These are phyloP conservation scores for Calcarisporium arbuscula DNA, from an alignment of 2,329 filamentous ascomycete genomes.

Conservation along the genomic window DNA sequence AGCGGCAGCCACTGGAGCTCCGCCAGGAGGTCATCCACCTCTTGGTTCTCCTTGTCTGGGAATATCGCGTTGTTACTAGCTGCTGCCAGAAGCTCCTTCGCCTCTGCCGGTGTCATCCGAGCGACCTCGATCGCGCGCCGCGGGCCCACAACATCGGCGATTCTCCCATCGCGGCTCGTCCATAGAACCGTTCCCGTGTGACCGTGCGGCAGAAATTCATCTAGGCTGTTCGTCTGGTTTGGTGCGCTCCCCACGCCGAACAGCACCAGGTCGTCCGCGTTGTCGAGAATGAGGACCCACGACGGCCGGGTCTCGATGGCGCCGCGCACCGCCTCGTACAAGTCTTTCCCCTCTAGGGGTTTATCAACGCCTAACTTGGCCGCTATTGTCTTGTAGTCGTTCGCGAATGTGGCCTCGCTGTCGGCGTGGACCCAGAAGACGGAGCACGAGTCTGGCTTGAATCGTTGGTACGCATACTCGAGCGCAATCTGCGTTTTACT, in stretches of 20 bases:
- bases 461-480: conserved; percentile 23
- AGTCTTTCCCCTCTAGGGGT: conserved; percentile 13
- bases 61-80: not conserved
- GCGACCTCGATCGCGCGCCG: conserved; percentile 16
- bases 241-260: conserved; percentile 13
- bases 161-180: conserved; percentile 23
- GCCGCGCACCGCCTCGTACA: conserved; percentile 12
- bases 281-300: conserved; percentile 27
- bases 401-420: conserved; percentile 21
- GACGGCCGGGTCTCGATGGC: conserved; percentile 9
- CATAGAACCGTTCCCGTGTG: conserved; percentile 21
- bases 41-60: conserved; percentile 9
- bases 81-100: conserved; percentile 1
- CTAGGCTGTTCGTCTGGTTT: conserved; percentile 4
- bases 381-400: conserved; percentile 24
- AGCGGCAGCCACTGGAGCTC: conserved; percentile 23
- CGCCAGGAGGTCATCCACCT: conserved; percentile 11
- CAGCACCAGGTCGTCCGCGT: conserved; percentile 23
- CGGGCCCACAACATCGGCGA: conserved; percentile 16
- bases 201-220: conserved; percentile 18
- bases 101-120: conserved; percentile 12
- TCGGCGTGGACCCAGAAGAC: conserved; percentile 33
- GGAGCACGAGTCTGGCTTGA: conserved; percentile 15
- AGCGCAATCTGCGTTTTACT: conserved; percentile 32
- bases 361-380: conserved; percentile 14